Percentiles rank a stretch among this genome's conserved stretches.
phyloP scores from a whole-genome alignment of 257 asterid genomes.

The Solanum verrucosum region DNA sequence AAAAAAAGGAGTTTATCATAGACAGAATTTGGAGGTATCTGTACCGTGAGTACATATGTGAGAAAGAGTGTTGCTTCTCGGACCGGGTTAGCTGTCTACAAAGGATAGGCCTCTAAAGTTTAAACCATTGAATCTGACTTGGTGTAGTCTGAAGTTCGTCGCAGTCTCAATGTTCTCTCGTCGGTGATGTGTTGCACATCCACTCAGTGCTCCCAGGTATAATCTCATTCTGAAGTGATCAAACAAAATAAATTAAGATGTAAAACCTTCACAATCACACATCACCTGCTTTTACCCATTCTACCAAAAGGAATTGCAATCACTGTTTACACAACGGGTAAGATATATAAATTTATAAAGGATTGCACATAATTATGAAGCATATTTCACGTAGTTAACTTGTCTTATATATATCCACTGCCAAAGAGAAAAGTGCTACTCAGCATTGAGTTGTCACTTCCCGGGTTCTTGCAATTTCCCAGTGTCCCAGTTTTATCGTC shows the following conservation, averaged over 20 bases:
- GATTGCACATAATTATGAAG: not conserved
- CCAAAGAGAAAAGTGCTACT: not conserved
- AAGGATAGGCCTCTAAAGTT: not conserved
- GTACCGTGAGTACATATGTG: not conserved
- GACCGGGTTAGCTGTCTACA: not conserved
- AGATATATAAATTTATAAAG: not conserved
- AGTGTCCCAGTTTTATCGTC: not conserved
- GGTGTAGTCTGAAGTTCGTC: not conserved
- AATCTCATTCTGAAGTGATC: not conserved
- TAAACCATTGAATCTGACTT: not conserved
- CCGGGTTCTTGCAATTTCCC: not conserved
- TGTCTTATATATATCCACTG: not conserved
- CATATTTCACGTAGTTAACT: not conserved
- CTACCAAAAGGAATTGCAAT: not conserved
- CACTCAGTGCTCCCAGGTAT: not conserved
- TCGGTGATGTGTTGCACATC: not conserved
- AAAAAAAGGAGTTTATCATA: not conserved
- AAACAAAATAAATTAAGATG: not conserved
- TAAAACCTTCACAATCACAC: not conserved
- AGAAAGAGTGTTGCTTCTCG: not conserved
- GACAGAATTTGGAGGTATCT: not conserved
- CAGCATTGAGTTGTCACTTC: not conserved
- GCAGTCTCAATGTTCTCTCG: not conserved
- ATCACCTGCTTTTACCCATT: not conserved
- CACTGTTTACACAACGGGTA: not conserved